phyloP scores from a whole-genome alignment of 495 filamentous ascomycete species.

The Talaromyces proteolyticus region DNA sequence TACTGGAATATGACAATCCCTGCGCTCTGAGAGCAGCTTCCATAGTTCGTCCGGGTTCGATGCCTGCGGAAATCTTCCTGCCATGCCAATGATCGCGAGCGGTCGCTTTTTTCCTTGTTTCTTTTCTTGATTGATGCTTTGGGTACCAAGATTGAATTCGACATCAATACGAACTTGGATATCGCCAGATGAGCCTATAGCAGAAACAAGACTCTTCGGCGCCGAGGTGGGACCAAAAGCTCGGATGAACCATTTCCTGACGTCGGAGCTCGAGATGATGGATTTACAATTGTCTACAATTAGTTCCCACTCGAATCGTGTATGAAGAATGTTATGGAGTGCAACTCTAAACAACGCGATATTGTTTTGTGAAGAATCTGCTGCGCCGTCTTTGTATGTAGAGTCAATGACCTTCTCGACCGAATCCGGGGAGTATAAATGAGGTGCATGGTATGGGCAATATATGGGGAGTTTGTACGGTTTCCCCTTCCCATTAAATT shows the following conservation, averaged over 20 bases:
- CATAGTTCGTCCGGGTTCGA: constrained; percentile 61
- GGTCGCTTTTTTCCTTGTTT: not conserved
- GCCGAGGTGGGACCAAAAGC: not conserved
- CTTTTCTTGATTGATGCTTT: not conserved
- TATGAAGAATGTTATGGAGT: constrained; percentile 47
- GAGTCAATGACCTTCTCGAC: constrained; percentile 5
- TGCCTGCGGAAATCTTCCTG: constrained; percentile 68
- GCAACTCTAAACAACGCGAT: constrained; percentile 37
- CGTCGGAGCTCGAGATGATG: not conserved
- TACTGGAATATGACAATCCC: constrained; percentile 44
- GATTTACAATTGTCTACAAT: constrained; percentile 41
- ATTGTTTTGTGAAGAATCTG: constrained; percentile 35
- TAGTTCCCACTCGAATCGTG: constrained; percentile 43
- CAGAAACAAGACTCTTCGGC: not conserved
- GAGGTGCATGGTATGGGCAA: constrained; percentile 31
- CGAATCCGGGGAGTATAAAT: constrained; percentile 26
- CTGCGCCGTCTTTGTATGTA: constrained; percentile 29
- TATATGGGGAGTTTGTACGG: constrained; percentile 20
- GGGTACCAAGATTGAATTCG: not conserved
- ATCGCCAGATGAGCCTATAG: not conserved
- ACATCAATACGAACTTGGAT: constrained; percentile 7
- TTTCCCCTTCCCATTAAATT: constrained; percentile 17
- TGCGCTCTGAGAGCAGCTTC: constrained; percentile 63
- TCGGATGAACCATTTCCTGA: not conserved
- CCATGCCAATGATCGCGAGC: constrained; percentile 72